Base-by-base conservation (phyloP, 192 early-diverging fungal genomes). In the Tieghemiomyces parasiticus region DNA sequence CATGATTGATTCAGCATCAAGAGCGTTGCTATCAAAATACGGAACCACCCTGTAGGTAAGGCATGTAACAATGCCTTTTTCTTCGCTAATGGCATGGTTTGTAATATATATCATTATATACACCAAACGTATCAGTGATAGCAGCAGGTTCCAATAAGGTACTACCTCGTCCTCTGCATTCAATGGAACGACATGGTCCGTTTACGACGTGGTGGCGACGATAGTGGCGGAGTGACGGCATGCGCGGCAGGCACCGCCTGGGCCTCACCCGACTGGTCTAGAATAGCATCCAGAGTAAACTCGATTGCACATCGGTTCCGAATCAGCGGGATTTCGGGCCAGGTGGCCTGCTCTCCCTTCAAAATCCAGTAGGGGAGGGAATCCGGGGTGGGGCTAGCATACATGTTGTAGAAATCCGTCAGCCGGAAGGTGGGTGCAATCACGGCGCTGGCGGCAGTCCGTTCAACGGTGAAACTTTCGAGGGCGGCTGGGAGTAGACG, bases 331-430 rank as follows among this genome's bases (percentile, higher is more conserved):
- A 90, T 58, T 33, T 79, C 70, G 2, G 88, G 88, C 88, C 88
- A 90, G 0, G 86, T 84, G 2, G 85, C 78, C 50, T 79, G 74
- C 61, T 90, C 83, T n/a, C 88, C 88, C 59, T 88, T 87, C 20
- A 76, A 34, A 42, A 90, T 82, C 86, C 86, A 85, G 69, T 78
- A 79, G 31, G 72, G 74, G 22, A 90, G 68, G 12, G 81, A 78
- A 38, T 63, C 62, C 33, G 76, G 67, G 0, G 80, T 85, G 34
- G 86, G 88, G 35, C 86, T 85, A 12, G 84, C 78, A 49, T 88
- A 81, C 29, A 88, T 49, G 3, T 71, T 75, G 46, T 72, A 73
- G 44, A 84, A 82, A 51, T 88, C 85, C 70, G 61, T 60, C 0
- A 70, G 60, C 25, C 64, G 53, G 30, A 87, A 64, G 45, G 70